Evolutionary conservation across 371 early-diverging fungal genomes (phyloP), one percentile per base, ranked within the genome.

Genomic region (Syncephalastrum contaminatum): DNA sequence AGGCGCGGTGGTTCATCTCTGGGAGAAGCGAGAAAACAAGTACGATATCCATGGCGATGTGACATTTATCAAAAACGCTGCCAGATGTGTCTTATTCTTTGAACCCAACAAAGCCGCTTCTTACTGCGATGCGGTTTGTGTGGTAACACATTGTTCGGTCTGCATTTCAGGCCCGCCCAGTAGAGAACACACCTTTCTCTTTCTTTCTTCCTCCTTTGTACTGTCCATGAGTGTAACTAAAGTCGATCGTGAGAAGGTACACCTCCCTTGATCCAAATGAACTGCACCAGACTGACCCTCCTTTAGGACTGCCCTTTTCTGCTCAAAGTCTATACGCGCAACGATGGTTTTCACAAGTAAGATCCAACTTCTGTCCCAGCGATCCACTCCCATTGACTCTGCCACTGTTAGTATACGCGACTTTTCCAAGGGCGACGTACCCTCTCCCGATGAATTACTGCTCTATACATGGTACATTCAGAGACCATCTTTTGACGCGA

Each of bases 291-390:
- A 51, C 51, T 27, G 22, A 13, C 44, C 27, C 21, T 45, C 45
- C 4, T 44, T 39, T 69, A 86, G 84, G 79, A 70, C 7, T 82
- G 82, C 48, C 88, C 88, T 18, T 86, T 88, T 65, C 68, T 86
- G 47, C 59, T 88, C 21, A 70, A 81, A 57, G 61, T 85, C 12
- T 86, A 73, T 59, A 69, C 71, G 42, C 64, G 66, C 39, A 53
- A 60, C 14, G 75, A 74, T 27, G 63, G 62, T 25, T 83, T 83
- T 60, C 79, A 82, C 58, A 54, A 58, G 82, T 82, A 71, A 51
- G 58, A 56, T 15, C 21, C n/a, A 22, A 18, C 15, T 14, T 48
- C 6, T 50, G 27, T 13, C 20, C n/a, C 2, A 12, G 13, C 15
- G 5, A 18, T 30, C 24, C 22, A 27, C 27, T 21, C 3, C 12